Conservation (phyloP, 2,329 filamentous ascomycete genomes). For the Trichoderma gracile region DNA sequence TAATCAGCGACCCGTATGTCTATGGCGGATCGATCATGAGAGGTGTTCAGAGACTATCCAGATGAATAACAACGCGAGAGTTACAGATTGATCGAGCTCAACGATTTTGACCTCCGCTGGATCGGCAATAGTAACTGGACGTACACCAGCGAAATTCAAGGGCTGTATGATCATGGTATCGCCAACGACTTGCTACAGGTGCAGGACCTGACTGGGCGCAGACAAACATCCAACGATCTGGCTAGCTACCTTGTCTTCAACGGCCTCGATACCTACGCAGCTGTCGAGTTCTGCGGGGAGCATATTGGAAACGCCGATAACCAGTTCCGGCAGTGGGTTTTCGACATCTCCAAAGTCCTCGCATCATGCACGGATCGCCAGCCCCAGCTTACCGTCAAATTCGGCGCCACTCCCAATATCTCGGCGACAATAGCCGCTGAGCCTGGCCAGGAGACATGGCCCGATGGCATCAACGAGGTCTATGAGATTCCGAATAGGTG, state of each 20-base stretch:
- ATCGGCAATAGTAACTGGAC: constrained; percentile 13
- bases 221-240: neutral
- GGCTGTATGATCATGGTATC: neutral
- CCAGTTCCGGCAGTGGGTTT: constrained; percentile 16
- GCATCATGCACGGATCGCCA: neutral
- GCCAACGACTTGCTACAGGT: constrained; percentile 1
- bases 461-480: constrained; percentile 5
- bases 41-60: neutral
- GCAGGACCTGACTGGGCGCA: constrained; percentile 1
- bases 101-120: constrained; percentile 15
- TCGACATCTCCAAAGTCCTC: constrained; percentile 2
- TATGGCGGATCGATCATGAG: neutral
- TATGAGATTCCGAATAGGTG: constrained; percentile 11
- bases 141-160: constrained; percentile 7
- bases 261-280: constrained; percentile 13
- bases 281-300: constrained; percentile 8
- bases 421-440: constrained; percentile 2
- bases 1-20: constrained; percentile 8
- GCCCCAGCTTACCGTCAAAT: neutral
- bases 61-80: neutral
- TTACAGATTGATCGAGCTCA: constrained; percentile 5
- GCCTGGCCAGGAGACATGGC: constrained; percentile 16
- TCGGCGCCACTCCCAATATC: constrained; percentile 13
- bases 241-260: constrained; percentile 15
- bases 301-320: constrained; percentile 11